Conservation (phyloP, 2,329 filamentous ascomycete species). For the Monosporascus sp. region DNA sequence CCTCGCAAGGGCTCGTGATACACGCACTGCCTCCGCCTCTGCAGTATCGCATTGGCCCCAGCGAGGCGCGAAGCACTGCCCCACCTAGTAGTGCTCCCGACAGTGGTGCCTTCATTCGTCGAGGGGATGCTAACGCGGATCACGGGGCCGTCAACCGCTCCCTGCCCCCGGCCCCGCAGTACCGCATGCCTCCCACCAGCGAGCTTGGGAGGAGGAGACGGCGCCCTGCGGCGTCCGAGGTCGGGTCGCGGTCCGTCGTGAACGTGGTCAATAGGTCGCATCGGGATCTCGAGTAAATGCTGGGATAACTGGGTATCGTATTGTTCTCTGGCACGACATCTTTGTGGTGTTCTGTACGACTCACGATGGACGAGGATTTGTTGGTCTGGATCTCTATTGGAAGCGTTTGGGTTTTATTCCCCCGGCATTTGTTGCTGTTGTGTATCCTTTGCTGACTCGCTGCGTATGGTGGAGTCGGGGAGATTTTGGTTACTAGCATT, state of each 20-base stretch:
- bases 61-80: no score
- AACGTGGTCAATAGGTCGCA: conserved; percentile 19
- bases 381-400: no score
- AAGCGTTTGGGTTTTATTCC: no score
- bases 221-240: neutral
- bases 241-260: conserved; percentile 2
- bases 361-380: no score
- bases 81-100: neutral
- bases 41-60: neutral
- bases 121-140: neutral
- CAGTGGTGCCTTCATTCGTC: neutral
- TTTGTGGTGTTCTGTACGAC: neutral
- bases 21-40: neutral
- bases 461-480: neutral
- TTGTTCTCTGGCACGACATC: neutral
- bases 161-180: neutral
- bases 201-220: neutral
- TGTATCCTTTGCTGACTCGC: no score
- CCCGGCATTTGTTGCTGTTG: no score
- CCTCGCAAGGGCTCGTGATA: neutral
- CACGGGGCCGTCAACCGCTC: neutral
- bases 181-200: neutral
- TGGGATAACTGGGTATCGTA: neutral
- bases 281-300: conserved; percentile 5
- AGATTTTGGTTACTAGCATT: neutral